phyloP scores from a whole-genome alignment of 257 asterid genomes.

The Lantana camara region DNA sequence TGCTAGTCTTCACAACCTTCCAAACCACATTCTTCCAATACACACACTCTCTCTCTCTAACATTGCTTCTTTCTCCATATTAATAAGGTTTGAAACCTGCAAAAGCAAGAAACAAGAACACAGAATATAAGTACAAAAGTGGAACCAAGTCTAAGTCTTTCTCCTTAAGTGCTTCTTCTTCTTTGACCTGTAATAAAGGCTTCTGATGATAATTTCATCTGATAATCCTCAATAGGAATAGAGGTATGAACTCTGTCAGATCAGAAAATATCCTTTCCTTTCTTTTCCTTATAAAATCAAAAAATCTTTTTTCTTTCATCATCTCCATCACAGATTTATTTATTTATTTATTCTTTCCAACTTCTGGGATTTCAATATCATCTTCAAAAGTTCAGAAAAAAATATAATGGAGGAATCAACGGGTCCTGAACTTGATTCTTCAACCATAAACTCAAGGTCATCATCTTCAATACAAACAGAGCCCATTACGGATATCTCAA shows the following conservation, averaged over 20 bases:
- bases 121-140: constrained; percentile 19
- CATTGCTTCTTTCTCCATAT: background rate
- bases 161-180: constrained; percentile 22
- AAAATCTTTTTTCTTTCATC: background rate
- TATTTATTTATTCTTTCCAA: background rate
- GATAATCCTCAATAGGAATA: background rate
- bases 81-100: constrained; percentile 8
- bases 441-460: constrained; percentile 48
- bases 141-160: constrained; percentile 40
- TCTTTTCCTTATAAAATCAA: background rate
- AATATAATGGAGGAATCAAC: constrained; percentile 36
- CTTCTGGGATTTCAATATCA: background rate
- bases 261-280: background rate
- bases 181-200: constrained; percentile 4
- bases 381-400: background rate
- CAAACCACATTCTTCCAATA: constrained; percentile 31
- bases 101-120: constrained; percentile 13
- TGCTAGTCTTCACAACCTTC: constrained; percentile 35
- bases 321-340: too few relatives aligned
- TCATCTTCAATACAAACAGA: constrained; percentile 52
- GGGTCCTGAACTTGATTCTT: constrained; percentile 39
- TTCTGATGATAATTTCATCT: background rate
- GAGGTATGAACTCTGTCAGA: background rate
- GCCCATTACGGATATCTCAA: constrained; percentile 51
- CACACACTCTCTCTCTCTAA: constrained; percentile 5